Base-by-base conservation (phyloP, 768 basidiomycete genomes). In the Leccinum longicurvipes region DNA sequence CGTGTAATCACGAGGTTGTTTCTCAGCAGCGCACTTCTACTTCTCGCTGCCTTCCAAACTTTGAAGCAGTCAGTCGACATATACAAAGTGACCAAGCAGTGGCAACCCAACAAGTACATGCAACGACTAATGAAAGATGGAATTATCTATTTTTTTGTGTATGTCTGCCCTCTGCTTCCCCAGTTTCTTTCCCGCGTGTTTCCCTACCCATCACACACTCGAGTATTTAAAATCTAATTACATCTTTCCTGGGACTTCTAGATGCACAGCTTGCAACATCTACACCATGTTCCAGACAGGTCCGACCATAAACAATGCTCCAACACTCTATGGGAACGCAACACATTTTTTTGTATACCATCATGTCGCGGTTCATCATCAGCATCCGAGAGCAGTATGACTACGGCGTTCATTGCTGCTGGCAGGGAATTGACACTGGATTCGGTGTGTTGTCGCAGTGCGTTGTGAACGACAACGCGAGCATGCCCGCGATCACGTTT, bases 81-180 rank as follows among this genome's bases (percentile, higher is more conserved):
- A 51, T 46, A 60, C 51, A 29, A 36, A 3, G 44, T 34, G 4
- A 60, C 59, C 6, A 53, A 48, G 31, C 52, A 14, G 14, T 61
- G 59, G 60, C 48, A 50, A 4, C 31, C 29, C 9, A 61, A 61
- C 29, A n/a, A 19, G 23, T 61, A 57, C 46, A 51, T 56, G 21
- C 23, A 39, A 14, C 51, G 17, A 3, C 25, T 61, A 0, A 9
- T 25, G 11, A 51, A 8, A 10, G 60, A 61, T 21, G 60, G 60
- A 3, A 28, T 42, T 2, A 12, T 46, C 15, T 61, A 54, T 23
- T 61, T 61, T 61, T 12, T 27, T 31, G 46, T 47, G 60, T 61
- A 39, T 3, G 60, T 52, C 36, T 7, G 0, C 14, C 54, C 15
- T 6, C 44, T 41, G 11, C 44, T 24, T 31, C 8, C 36, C 5